Conservation (phyloP, 352 stramenopile species). For the Pythium insidiosum region DNA sequence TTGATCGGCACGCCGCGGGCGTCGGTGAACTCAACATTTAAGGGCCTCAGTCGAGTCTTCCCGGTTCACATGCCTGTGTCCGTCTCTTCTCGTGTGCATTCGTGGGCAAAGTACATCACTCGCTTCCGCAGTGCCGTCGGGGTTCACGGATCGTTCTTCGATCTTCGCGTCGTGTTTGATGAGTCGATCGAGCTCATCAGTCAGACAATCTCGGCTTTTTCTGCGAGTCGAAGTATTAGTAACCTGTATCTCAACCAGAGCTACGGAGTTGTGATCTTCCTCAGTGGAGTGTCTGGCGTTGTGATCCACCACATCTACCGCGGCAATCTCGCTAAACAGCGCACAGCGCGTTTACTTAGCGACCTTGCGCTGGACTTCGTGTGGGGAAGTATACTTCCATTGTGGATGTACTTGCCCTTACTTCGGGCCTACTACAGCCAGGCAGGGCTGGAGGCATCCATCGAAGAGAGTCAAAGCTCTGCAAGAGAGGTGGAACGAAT, state of each 20-base stretch:
- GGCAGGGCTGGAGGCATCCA: not conserved
- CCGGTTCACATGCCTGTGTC: too few species aligned
- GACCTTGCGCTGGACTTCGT: slow-evolving; percentile 18
- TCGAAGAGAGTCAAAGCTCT: slow-evolving; percentile 1
- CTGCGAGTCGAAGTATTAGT: slow-evolving; percentile 6
- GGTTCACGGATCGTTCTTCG: slow-evolving; percentile 10
- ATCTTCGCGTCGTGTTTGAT: not conserved
- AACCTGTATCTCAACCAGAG: slow-evolving; percentile 9
- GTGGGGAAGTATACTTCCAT: slow-evolving; percentile 14
- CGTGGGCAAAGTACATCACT: too few species aligned
- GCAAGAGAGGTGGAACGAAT: slow-evolving; percentile 13
- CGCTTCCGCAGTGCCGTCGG: not conserved
- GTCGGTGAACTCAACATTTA: too few species aligned
- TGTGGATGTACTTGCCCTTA: slow-evolving; percentile 13
- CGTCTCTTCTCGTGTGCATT: too few species aligned
- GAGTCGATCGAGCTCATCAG: not conserved
- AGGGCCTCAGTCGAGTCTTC: too few species aligned
- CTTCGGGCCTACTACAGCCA: not conserved
- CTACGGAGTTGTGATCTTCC: slow-evolving; percentile 10
- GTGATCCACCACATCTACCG: not conserved
- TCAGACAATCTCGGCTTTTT: slow-evolving; percentile 6
- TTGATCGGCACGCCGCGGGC: too few species aligned
- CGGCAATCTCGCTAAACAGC: not conserved
- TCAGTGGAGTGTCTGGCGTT: not conserved
- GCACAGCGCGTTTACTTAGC: slow-evolving; percentile 8